Conservation (phyloP, 176 grass and related monocot species). For the Typha latifolia region DNA sequence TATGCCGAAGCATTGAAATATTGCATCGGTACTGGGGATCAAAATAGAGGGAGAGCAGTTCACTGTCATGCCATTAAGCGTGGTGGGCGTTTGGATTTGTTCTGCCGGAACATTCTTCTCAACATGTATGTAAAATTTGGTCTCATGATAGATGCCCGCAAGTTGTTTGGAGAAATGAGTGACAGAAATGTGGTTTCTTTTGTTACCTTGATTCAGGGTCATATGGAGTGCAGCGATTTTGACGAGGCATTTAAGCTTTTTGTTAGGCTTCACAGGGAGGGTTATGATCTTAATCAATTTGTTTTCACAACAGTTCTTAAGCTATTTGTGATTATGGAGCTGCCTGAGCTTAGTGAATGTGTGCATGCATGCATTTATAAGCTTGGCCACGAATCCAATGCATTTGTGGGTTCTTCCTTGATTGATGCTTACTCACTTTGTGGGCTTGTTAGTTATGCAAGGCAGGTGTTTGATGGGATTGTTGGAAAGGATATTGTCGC, state of each 20-base stretch:
- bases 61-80: slow-evolving; percentile 23
- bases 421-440: slow-evolving; percentile 24
- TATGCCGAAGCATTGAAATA: slow-evolving; percentile 17
- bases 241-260: slow-evolving; percentile 17
- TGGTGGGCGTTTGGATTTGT: slow-evolving; percentile 29
- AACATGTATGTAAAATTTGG: slow-evolving; percentile 26
- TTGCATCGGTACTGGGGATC: slow-evolving; percentile 10
- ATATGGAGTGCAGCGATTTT: background rate
- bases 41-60: slow-evolving; percentile 5
- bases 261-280: slow-evolving; percentile 24
- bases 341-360: slow-evolving; percentile 10
- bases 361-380: slow-evolving; percentile 15
- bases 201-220: slow-evolving; percentile 29
- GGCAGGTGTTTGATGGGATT: slow-evolving; percentile 18
- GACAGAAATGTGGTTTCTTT: slow-evolving; percentile 30
- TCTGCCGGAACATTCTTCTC: slow-evolving; percentile 23
- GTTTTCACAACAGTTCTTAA: slow-evolving; percentile 21
- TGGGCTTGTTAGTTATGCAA: slow-evolving; percentile 2
- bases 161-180: slow-evolving; percentile 27
- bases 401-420: slow-evolving; percentile 14
- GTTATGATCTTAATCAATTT: slow-evolving; percentile 26
- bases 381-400: slow-evolving; percentile 23
- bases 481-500: slow-evolving; percentile 17
- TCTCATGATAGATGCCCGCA: slow-evolving; percentile 2
- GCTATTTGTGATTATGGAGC: slow-evolving; percentile 13